phyloP scores from a whole-genome alignment of 129 eudicot genomes.

The Chrysanthemum seticuspe region DNA sequence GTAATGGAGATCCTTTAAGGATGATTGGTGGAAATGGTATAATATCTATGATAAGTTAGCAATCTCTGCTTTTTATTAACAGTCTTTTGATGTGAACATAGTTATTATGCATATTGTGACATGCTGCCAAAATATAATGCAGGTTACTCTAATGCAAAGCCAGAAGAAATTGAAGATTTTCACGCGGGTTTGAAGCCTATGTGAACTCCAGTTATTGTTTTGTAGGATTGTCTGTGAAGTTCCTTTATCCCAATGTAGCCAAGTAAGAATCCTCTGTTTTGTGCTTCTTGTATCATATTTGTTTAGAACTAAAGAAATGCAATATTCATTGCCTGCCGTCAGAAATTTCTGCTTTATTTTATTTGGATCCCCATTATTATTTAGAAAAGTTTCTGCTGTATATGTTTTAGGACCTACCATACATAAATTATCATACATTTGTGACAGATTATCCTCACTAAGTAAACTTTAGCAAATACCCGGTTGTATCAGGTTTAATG shows the following conservation, averaged over 20 bases:
- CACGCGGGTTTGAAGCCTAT: constrained; percentile 29
- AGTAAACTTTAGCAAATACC: too few species aligned
- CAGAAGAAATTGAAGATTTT: constrained; percentile 49
- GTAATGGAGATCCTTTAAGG: constrained; percentile 36
- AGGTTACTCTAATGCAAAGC: constrained; percentile 41
- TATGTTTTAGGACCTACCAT: too few species aligned
- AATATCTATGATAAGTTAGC: constrained; percentile 4
- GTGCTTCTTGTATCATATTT: constrained; percentile 9
- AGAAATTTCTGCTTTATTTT: too few species aligned
- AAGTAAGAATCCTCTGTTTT: constrained; percentile 10
- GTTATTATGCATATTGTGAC: background rate
- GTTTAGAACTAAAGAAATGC: too few species aligned
- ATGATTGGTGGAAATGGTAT: constrained; percentile 41
- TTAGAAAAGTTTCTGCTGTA: too few species aligned
- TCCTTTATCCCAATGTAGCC: constrained; percentile 4
- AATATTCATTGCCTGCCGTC: too few species aligned
- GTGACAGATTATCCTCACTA: too few species aligned
- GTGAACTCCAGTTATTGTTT: constrained; percentile 13
- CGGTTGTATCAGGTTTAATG: too few species aligned
- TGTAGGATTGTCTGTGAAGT: constrained; percentile 13
- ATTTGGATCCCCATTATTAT: too few species aligned
- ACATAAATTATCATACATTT: too few species aligned
- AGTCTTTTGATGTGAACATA: background rate
- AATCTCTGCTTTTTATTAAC: constrained; percentile 1
- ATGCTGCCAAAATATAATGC: constrained; percentile 20